These are phyloP conservation scores for Daedaleopsis nitida DNA, from an alignment of 768 basidiomycete genomes.

Conservation along the genomic window DNA sequence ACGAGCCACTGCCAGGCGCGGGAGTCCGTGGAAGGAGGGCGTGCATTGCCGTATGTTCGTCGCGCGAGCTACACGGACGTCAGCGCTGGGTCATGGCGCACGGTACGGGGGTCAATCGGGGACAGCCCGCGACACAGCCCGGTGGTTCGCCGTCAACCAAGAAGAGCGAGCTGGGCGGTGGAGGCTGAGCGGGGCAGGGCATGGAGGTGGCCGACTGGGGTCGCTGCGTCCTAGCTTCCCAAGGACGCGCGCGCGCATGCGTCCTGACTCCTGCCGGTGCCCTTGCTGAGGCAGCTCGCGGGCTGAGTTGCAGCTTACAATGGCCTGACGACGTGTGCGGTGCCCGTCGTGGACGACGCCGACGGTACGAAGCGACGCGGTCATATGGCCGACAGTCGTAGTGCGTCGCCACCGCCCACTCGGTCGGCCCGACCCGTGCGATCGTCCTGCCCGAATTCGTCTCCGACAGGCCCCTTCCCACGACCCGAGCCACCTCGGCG, in stretches of 20 bases:
- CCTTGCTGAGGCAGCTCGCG: too few species aligned
- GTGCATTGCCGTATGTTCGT: background rate
- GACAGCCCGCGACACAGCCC: slow-evolving; percentile 9
- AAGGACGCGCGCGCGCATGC: background rate
- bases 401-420: slow-evolving; percentile 8
- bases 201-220: background rate
- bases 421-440: slow-evolving; percentile 9
- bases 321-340: too few species aligned
- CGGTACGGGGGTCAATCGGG: slow-evolving; percentile 7
- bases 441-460: slow-evolving; percentile 2
- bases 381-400: slow-evolving; percentile 12
- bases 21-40: background rate
- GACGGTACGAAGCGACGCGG: slow-evolving; percentile 2
- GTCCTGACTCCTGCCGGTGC: too few species aligned
- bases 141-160: background rate
- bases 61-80: background rate
- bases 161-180: background rate
- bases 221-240: background rate
- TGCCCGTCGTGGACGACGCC: background rate
- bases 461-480: slow-evolving; percentile 9
- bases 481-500: slow-evolving; percentile 8
- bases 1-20: background rate
- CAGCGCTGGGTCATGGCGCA: slow-evolving; percentile 2
- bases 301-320: too few species aligned
- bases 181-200: background rate